Conservation (phyloP, 768 basidiomycete species). For the Sporobolomyces pararoseus region DNA sequence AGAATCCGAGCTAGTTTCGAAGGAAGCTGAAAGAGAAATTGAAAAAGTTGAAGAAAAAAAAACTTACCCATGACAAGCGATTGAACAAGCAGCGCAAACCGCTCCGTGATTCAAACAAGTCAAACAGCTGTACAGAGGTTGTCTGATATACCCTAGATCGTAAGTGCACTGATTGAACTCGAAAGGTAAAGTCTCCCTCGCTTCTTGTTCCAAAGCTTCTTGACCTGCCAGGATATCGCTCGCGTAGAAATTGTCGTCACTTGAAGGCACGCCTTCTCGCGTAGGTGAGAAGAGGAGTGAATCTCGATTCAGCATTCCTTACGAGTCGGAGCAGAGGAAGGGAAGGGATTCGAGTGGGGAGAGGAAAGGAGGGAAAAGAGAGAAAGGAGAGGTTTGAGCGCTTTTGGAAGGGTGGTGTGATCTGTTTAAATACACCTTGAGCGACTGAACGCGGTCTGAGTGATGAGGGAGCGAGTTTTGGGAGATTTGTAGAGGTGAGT, state of each 20-base stretch:
- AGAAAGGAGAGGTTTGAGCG: not conserved
- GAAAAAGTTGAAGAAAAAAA: not conserved
- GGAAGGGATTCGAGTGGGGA: not conserved
- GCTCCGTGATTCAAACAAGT: slow-evolving; percentile 36
- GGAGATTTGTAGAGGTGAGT: too few species aligned
- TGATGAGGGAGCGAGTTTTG: too few species aligned
- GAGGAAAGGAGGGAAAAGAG: not conserved
- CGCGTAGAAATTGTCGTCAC: slow-evolving; percentile 35
- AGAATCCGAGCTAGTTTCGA: not conserved
- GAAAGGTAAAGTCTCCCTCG: slow-evolving; percentile 39
- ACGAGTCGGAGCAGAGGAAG: not conserved
- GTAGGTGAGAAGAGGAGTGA: slow-evolving; percentile 37
- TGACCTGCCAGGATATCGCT: slow-evolving; percentile 37
- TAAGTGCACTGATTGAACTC: slow-evolving; percentile 35
- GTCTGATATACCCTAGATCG: slow-evolving; percentile 37
- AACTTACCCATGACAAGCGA: slow-evolving; percentile 42
- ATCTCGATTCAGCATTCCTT: slow-evolving; percentile 30
- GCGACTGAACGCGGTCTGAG: too few species aligned
- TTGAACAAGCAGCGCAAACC: slow-evolving; percentile 41
- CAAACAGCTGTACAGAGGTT: slow-evolving; percentile 41
- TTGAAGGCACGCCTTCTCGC: slow-evolving; percentile 32
- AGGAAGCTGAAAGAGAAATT: not conserved
- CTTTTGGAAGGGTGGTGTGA: too few species aligned
- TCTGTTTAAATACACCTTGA: too few species aligned
- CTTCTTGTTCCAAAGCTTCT: slow-evolving; percentile 40